Evolutionary conservation across 2,329 filamentous ascomycete genomes (phyloP), one percentile per base, ranked within the genome.

Genomic region (Hypoxylon sp.): DNA sequence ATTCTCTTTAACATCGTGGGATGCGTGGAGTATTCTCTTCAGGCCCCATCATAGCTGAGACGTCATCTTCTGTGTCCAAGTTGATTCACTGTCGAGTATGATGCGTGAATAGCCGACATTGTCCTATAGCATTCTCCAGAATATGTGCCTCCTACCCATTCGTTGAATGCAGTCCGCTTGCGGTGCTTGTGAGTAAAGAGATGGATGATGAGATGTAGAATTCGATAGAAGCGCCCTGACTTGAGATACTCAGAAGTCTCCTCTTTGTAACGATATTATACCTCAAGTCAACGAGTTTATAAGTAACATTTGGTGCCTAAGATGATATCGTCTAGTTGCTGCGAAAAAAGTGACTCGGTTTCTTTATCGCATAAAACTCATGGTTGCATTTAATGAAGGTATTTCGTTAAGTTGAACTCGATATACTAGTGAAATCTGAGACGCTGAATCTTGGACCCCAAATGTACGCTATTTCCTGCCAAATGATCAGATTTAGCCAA

Each of bases 61-160:
- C 24, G 6, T 50, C 32, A n/a, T n/a, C 16, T 44, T 55, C 28
- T 4, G 9, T 4, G 24, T 22, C 14, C 12, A 7, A 9, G 45
- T 16, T 14, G 38, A 28, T 38, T 12, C n/a, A 38, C 14, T 44
- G 5, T 50, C 6, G 51, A 36, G 50, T 54, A 45, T 26, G 51
- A 42, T 18, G 16, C 45, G 12, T 30, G 30, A 18, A 54, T 26
- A 33, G 5, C 14, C 5, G 22, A 8, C 20, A 50, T 51, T 50
- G 52, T 56, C 20, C 28, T n/a, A 28, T 22, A 54, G 22, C 12
- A 24, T 49, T 40, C 45, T 61, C 46, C 16, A n/a, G 12, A 22
- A 24, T 20, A 16, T 11, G 8, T 36, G 33, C 36, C 4, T 51
- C 2, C 8, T 2, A 8, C 11, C 18, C 36, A 14, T 12, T 40